These are phyloP conservation scores for Farysia itapuensis DNA, from an alignment of 1,284 basidiomycete genomes.

Conservation along the genomic window DNA sequence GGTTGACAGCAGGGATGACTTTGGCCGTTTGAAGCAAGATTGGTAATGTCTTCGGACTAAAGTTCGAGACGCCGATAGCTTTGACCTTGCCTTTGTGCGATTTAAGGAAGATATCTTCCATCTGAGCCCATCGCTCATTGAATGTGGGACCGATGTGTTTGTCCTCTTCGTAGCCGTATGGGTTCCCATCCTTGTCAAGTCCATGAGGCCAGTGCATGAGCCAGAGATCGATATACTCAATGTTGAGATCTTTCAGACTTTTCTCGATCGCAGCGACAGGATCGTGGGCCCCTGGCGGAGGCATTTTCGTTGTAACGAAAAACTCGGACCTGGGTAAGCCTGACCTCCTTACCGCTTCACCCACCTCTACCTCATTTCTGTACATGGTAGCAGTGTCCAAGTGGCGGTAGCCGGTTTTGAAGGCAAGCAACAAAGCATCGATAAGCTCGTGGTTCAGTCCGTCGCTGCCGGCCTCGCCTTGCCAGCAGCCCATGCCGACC, in stretches of 20 bases:
- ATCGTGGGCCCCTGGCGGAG: slow-evolving; percentile 62
- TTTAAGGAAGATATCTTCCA: slow-evolving; percentile 51
- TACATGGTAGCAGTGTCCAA: slow-evolving; percentile 46
- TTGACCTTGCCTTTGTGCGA: slow-evolving; percentile 45
- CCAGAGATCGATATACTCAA: slow-evolving; percentile 67
- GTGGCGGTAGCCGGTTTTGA: slow-evolving; percentile 46
- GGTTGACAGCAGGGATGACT: slow-evolving; percentile 47
- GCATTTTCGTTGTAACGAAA: slow-evolving; percentile 82
- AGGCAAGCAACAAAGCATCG: slow-evolving; percentile 10
- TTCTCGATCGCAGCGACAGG: slow-evolving; percentile 66
- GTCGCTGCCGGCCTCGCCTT: slow-evolving; percentile 31
- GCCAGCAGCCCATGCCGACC: slow-evolving; percentile 46
- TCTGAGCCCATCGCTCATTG: slow-evolving; percentile 46
- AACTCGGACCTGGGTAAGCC: slow-evolving; percentile 76
- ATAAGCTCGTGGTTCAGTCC: slow-evolving; percentile 21
- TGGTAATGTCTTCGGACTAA: slow-evolving; percentile 32
- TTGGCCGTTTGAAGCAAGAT: slow-evolving; percentile 41
- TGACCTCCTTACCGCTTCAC: slow-evolving; percentile 72
- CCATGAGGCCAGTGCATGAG: slow-evolving; percentile 47
- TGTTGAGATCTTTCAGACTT: slow-evolving; percentile 71
- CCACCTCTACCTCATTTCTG: slow-evolving; percentile 80
- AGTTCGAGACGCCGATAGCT: slow-evolving; percentile 67
- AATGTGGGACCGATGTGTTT: slow-evolving; percentile 32
- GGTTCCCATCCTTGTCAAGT: slow-evolving; percentile 3
- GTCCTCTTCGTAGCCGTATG: slow-evolving; percentile 15